These are phyloP conservation scores for Mycena galericulata DNA, from an alignment of 768 basidiomycete species.

Conservation along the genomic window DNA sequence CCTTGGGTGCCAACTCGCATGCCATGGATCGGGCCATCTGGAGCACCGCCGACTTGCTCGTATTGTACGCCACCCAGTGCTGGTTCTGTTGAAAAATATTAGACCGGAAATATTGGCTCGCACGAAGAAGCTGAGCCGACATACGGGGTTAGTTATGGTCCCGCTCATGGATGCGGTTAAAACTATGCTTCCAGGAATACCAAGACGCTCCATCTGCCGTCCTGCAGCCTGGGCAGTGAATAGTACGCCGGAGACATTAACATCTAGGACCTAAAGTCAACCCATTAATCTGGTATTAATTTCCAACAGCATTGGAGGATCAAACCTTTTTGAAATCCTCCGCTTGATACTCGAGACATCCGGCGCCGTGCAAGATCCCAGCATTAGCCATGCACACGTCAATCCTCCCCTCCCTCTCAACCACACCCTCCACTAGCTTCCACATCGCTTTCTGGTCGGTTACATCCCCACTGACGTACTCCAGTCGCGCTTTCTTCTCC, in stretches of 20 bases:
- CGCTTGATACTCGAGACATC: slow-evolving; percentile 75
- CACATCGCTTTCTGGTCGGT: slow-evolving; percentile 71
- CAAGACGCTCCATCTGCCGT: slow-evolving; percentile 64
- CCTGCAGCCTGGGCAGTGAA: slow-evolving; percentile 74
- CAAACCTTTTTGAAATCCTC: slow-evolving; percentile 73
- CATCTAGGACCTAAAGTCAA: slow-evolving; percentile 59
- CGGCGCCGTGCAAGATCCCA: slow-evolving; percentile 72
- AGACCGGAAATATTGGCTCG: background rate
- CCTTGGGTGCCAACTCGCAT: slow-evolving; percentile 74
- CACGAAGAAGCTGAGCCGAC: slow-evolving; percentile 34
- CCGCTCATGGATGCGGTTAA: slow-evolving; percentile 73
- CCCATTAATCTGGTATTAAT: background rate
- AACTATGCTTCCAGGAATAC: slow-evolving; percentile 65
- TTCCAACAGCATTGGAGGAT: background rate
- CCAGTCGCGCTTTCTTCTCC: slow-evolving; percentile 45
- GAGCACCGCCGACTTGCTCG: slow-evolving; percentile 81
- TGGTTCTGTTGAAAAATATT: slow-evolving; percentile 57
- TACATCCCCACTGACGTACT: slow-evolving; percentile 77
- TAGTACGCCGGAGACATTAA: slow-evolving; percentile 65
- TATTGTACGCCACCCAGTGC: slow-evolving; percentile 79
- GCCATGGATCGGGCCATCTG: slow-evolving; percentile 86
- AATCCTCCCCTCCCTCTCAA: slow-evolving; percentile 74
- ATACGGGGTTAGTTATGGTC: slow-evolving; percentile 79
- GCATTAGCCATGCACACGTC: slow-evolving; percentile 86
- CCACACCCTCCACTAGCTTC: slow-evolving; percentile 68